Evolutionary conservation across 1,139 yeast species (phyloP), one percentile per base, ranked within the genome.

Genomic region (Scheffersomyces quercinus): DNA sequence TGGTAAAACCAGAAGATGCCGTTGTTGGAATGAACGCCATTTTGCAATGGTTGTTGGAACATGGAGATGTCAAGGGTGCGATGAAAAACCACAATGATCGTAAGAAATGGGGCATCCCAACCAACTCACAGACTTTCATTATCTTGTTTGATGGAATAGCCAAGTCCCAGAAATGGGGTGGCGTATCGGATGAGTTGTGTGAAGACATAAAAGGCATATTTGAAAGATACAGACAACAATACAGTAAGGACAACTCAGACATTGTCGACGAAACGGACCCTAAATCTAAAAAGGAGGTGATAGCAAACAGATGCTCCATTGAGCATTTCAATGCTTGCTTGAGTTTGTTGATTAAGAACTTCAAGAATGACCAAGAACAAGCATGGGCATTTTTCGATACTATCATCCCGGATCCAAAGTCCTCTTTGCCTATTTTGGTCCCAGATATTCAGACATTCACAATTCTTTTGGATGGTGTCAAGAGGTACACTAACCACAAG

Each of bases 1-100:
- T 83, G 26, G 82, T 87, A 1, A 53, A 65, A 5, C 67, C 73
- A 26, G 52, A 51, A 5, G 67, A 70, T 29, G 88, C 88, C 8
- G 56, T 71, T 0, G 87, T 82, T 28, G 87, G 81, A 0, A 76
- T 81, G 81, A 86, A 86, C 49, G 69, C 75, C 12, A 70, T 86
- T 1, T 59, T 81, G 55, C 73, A 75, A 47, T 75, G 79, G 68
- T 65, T 73, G 30, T 60, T 83, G 10, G 61, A 63, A 6, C 60
- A 66, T 6, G 70, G 68, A 3, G 73, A 73, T 35, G 65, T 74
- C 3, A 62, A 65, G 31, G 60, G 50, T 12, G 86, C 85, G 0
- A 48, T 83, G 36, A 77, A 76, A 38, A 50, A 78, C 28, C 72
- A 75, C 46, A 71, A 73, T 45, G 75, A 77, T 60, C 68, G 88